These are phyloP conservation scores for Hypoxylon sp. DNA, from an alignment of 2,329 filamentous ascomycete genomes.

Conservation along the genomic window DNA sequence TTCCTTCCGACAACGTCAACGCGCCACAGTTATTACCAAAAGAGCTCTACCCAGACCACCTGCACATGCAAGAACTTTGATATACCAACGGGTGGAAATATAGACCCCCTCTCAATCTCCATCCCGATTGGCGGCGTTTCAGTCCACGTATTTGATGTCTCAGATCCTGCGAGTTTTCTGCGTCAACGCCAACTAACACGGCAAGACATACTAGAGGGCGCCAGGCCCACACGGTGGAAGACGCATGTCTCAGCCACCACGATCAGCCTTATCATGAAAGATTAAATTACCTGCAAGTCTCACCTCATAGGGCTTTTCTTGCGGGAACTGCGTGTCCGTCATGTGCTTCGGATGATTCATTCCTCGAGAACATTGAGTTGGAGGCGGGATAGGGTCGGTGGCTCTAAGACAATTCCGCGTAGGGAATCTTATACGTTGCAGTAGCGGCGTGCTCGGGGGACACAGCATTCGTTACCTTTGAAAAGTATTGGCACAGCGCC, in stretches of 20 bases:
- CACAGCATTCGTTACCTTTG: not conserved
- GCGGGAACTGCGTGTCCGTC: not conserved
- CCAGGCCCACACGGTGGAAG: not conserved
- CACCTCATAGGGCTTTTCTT: not conserved
- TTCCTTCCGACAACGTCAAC: not conserved
- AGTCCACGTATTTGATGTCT: not conserved
- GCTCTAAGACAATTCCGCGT: not conserved
- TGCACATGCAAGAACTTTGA: not conserved
- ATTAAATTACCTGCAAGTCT: not conserved
- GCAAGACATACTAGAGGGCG: too few relatives aligned
- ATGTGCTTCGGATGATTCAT: not conserved
- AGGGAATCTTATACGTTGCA: not conserved
- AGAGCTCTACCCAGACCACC: too few relatives aligned
- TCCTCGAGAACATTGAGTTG: too few relatives aligned
- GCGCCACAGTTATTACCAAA: not conserved
- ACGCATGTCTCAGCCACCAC: conserved; percentile 1
- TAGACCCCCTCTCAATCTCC: not conserved
- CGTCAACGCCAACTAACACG: too few relatives aligned
- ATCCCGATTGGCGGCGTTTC: not conserved
- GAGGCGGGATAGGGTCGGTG: too few relatives aligned
- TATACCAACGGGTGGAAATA: not conserved
- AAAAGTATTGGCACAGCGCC: not conserved
- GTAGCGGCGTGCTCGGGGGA: not conserved
- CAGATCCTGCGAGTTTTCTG: not conserved
- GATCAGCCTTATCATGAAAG: not conserved